Base-by-base conservation (phyloP, 2,329 filamentous ascomycete genomes). In the Talaromyces sp. region DNA sequence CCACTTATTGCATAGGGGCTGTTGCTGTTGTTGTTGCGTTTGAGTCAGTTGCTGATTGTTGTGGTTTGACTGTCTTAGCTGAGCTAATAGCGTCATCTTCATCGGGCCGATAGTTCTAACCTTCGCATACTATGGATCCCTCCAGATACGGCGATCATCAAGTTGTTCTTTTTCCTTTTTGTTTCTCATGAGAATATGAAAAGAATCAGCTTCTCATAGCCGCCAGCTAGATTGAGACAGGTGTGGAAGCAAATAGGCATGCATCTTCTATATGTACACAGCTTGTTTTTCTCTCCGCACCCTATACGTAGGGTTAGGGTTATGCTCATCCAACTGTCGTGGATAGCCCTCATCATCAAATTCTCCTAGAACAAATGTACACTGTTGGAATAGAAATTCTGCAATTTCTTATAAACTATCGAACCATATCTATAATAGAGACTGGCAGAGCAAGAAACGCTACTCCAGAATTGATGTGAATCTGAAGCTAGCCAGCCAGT, bases 81-180 rank as follows among this genome's bases (percentile, higher is more conserved):
- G 54, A 57, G 54, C 46, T n/a, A 57, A 42, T 57, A 57, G 54
- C 54, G 54, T 57, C 54, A 42, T 42, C 23, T 21, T 55, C 52
- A 55, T 39, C 54, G 54, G 54, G 21, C 54, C 54, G 35, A 57
- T 55, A 5, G 14, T 12, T 18, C 21, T 28, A 11, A 35, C 50
- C 5, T 21, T 16, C 18, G 40, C 23, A 44, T 44, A 5, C 14
- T 3, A 44, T 18, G 42, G 12, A 23, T 1, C 4, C 11, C 40
- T 18, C 9, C 42, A 23, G 18, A 14, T 44, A 5, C 18, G 11
- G 5, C 12, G 28, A 28, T 44, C 18, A 6, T 44, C 42, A 23
- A 54, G 40, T 5, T 21, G 28, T 5, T 33, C 12, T n/a, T n/a
- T n/a, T n/a, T n/a, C n/a, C n/a, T n/a, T n/a, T n/a, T n/a, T n/a